Percentiles rank a stretch among this genome's conserved stretches.
Evolutionary conservation across 495 filamentous ascomycete species (phyloP).

Genomic region (Penicillium cataractarum): DNA sequence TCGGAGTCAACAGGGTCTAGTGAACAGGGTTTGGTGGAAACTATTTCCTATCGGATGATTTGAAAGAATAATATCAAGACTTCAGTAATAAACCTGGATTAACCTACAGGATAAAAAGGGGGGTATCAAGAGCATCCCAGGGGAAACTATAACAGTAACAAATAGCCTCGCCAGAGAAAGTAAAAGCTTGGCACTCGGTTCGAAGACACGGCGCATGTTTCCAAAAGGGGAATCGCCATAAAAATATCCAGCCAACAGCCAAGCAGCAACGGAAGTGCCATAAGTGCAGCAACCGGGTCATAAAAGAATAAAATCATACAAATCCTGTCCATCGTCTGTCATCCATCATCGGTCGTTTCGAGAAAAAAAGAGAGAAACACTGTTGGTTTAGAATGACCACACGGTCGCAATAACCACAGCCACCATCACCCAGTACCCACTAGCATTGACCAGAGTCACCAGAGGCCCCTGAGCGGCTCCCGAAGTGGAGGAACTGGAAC

Average conservation of each 20-base stretch:
- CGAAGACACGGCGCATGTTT: slow-evolving; percentile 1
- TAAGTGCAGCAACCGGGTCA: too few species aligned
- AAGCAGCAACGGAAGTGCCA: too few species aligned
- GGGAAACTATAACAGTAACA: slow-evolving; percentile 2
- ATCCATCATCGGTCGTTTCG: not conserved
- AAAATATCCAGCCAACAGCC: not conserved
- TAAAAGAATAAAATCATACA: slow-evolving; percentile 5
- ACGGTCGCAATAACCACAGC: slow-evolving; percentile 56
- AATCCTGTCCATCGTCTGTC: not conserved
- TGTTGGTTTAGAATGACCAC: slow-evolving; percentile 35
- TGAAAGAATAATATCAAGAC: not conserved
- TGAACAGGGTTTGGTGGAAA: too few species aligned
- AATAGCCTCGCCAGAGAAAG: slow-evolving; percentile 7
- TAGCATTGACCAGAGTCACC: slow-evolving; percentile 43
- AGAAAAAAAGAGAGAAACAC: too few species aligned
- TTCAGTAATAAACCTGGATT: not conserved
- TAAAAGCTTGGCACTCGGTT: not conserved
- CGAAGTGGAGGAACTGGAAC: slow-evolving; percentile 9
- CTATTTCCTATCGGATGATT: not conserved
- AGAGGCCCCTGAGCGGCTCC: slow-evolving; percentile 39
- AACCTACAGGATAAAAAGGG: not conserved
- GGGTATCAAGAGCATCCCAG: slow-evolving; percentile 4
- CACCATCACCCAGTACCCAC: slow-evolving; percentile 66
- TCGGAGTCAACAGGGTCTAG: too few species aligned
- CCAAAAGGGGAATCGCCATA: not conserved